phyloP scores from a whole-genome alignment of 768 basidiomycete species.

The Suillus hirtellus region DNA sequence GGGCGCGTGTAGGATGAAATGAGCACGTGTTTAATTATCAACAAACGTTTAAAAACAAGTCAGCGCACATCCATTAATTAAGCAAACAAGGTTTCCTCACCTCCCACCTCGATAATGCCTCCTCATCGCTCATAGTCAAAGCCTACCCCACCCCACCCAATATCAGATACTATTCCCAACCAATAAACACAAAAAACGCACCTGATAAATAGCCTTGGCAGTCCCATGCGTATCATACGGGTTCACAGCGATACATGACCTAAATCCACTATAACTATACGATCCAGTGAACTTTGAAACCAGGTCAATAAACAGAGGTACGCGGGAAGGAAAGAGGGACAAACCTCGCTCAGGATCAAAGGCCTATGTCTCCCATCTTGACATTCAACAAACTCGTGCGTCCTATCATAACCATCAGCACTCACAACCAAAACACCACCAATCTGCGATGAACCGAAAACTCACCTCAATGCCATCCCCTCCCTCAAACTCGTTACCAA shows the following conservation, averaged over 20 bases:
- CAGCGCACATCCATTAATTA: neutral
- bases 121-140: slow-evolving; percentile 74
- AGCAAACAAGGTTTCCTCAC: slow-evolving; percentile 34
- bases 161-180: neutral
- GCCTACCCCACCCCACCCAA: slow-evolving; percentile 39
- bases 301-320: slow-evolving; percentile 9
- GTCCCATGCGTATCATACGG: slow-evolving; percentile 87
- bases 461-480: slow-evolving; percentile 75
- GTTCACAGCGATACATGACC: slow-evolving; percentile 84
- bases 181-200: slow-evolving; percentile 8
- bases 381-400: slow-evolving; percentile 85
- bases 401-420: slow-evolving; percentile 29
- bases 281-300: slow-evolving; percentile 75
- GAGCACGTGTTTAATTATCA: neutral
- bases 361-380: slow-evolving; percentile 70
- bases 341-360: slow-evolving; percentile 76
- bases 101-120: slow-evolving; percentile 76
- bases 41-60: neutral
- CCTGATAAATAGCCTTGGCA: slow-evolving; percentile 71
- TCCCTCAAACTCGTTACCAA: slow-evolving; percentile 82
- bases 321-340: slow-evolving; percentile 17
- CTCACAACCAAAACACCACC: neutral
- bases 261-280: slow-evolving; percentile 84
- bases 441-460: neutral
- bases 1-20: neutral